Conservation (phyloP, 192 early-diverging fungal genomes). For the Backusella macrospora region DNA sequence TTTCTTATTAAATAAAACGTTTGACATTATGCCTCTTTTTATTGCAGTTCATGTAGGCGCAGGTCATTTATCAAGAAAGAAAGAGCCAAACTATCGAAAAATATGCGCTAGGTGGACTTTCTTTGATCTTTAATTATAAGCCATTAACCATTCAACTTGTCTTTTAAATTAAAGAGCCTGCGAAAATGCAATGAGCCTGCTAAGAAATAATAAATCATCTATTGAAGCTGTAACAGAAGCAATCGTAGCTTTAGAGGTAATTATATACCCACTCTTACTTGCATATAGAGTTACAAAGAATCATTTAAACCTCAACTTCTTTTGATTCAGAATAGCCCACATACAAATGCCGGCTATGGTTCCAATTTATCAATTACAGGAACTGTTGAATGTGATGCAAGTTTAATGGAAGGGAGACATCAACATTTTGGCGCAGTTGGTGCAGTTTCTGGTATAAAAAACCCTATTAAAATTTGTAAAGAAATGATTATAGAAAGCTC, state of each 20-base stretch:
- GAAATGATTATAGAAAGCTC: slow-evolving; percentile 50
- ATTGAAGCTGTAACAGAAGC: slow-evolving; percentile 40
- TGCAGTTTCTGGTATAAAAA: slow-evolving; percentile 64
- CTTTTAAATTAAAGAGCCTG: slow-evolving; percentile 38
- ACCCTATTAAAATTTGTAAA: slow-evolving; percentile 65
- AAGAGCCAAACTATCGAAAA: slow-evolving; percentile 34
- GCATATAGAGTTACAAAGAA: not conserved
- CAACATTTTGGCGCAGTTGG: slow-evolving; percentile 82
- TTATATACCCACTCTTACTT: not conserved
- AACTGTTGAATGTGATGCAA: slow-evolving; percentile 85
- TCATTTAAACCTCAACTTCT: not conserved
- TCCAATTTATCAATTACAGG: slow-evolving; percentile 80
- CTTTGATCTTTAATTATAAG: not conserved
- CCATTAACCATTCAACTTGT: no score
- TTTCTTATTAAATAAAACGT: not conserved
- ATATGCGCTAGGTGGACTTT: slow-evolving; percentile 38
- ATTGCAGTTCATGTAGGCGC: slow-evolving; percentile 59
- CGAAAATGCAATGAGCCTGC: slow-evolving; percentile 30
- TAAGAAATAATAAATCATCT: slow-evolving; percentile 31
- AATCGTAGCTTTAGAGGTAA: slow-evolving; percentile 44
- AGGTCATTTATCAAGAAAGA: slow-evolving; percentile 39
- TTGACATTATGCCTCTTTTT: slow-evolving; percentile 29
- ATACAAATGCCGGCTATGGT: slow-evolving; percentile 63
- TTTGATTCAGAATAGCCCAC: slow-evolving; percentile 37
- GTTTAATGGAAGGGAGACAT: slow-evolving; percentile 67